Evolutionary conservation across 148 eudicot genomes (phyloP).

Genomic region (Vaccinium myrtillus): DNA sequence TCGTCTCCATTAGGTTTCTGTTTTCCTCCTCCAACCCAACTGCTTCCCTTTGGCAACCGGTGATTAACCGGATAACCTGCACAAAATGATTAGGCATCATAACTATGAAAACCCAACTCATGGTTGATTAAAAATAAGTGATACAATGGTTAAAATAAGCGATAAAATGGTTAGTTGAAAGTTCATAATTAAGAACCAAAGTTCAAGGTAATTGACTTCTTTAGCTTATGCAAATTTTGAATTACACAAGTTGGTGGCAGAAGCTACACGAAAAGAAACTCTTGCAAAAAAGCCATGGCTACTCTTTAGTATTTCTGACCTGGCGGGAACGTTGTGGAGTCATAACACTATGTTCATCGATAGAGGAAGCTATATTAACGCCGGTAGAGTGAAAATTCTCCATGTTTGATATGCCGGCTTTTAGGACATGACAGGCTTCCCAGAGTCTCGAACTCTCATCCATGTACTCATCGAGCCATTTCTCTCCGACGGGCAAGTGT

Average conservation of each 20-base stretch:
- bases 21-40: constrained; percentile 51
- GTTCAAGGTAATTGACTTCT: not conserved
- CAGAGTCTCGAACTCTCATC: constrained; percentile 58
- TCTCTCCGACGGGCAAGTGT: constrained; percentile 47
- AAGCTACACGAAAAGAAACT: not conserved
- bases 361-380: constrained; percentile 29
- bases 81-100: not conserved
- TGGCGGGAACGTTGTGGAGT: constrained; percentile 40
- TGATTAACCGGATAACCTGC: constrained; percentile 45
- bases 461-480: constrained; percentile 69
- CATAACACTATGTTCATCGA: constrained; percentile 27
- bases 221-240: not conserved
- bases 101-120: not conserved
- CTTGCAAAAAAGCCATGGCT: not conserved
- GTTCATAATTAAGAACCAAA: too few relatives aligned
- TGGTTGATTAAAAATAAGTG: not conserved
- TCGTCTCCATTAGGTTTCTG: constrained; percentile 40
- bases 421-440: constrained; percentile 54
- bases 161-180: not conserved
- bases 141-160: too few relatives aligned
- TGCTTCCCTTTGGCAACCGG: constrained; percentile 43
- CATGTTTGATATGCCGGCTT: constrained; percentile 38
- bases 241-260: not conserved
- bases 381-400: constrained; percentile 39
- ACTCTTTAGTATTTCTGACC: constrained; percentile 15